These are phyloP conservation scores for Trichoderma asperellum DNA, from an alignment of 2,329 filamentous ascomycete species.

Conservation along the genomic window DNA sequence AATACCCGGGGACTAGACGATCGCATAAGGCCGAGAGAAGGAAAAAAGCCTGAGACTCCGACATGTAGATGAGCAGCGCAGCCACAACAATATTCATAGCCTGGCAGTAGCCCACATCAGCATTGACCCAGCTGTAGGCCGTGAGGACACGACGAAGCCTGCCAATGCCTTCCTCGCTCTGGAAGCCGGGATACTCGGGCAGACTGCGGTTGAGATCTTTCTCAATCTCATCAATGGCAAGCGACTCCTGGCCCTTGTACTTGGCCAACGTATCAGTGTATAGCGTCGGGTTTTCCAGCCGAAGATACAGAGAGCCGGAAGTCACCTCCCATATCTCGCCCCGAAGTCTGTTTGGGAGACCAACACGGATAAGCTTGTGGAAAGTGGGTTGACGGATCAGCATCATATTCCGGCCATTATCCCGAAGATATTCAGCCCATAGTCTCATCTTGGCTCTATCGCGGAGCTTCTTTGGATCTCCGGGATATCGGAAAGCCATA, in stretches of 20 bases:
- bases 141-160: conserved; percentile 88
- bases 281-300: conserved; percentile 81
- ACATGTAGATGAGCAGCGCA: conserved; percentile 98
- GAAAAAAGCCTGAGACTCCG: conserved; percentile 93
- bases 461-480: conserved; percentile 89
- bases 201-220: conserved; percentile 96
- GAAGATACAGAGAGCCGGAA: conserved; percentile 86
- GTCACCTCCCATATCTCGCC: conserved; percentile 97
- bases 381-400: conserved; percentile 95
- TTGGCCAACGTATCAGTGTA: conserved; percentile 85
- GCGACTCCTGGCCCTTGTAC: conserved; percentile 81
- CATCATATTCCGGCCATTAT: conserved; percentile 92
- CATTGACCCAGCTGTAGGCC: conserved; percentile 96
- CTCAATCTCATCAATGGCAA: conserved; percentile 98
- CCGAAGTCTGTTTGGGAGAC: conserved; percentile 86
- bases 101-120: conserved; percentile 96
- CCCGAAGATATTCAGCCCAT: conserved; percentile 94
- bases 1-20: conserved; percentile 91
- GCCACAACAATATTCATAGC: conserved; percentile 99
- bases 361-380: conserved; percentile 94
- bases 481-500: conserved; percentile 90
- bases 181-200: conserved; percentile 96
- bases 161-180: conserved; percentile 92
- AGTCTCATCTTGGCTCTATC: conserved; percentile 96
- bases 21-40: conserved; percentile 90